phyloP scores from a whole-genome alignment of 2,329 filamentous ascomycete species.

The Cladobotryum mycophilum region DNA sequence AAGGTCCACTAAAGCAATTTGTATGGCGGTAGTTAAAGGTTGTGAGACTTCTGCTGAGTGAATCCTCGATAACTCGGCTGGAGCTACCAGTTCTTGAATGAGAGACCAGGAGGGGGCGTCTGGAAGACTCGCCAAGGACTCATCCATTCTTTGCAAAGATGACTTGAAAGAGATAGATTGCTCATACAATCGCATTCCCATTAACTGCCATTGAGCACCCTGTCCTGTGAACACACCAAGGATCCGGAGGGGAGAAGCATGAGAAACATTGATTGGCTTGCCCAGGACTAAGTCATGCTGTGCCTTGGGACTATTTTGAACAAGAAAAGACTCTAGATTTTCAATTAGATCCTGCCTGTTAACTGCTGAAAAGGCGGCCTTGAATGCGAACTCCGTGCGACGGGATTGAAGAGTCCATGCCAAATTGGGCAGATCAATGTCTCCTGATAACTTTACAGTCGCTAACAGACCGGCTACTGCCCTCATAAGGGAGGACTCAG shows the following conservation, averaged over 20 bases:
- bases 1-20: slow-evolving; percentile 23
- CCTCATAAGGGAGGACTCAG: not conserved
- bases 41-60: slow-evolving; percentile 22
- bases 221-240: slow-evolving; percentile 7
- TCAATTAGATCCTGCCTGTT: not conserved
- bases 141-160: not conserved
- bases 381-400: not conserved
- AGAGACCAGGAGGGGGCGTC: slow-evolving; percentile 3
- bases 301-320: not conserved
- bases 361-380: not conserved
- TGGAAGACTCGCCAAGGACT: not conserved
- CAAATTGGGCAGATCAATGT: not conserved
- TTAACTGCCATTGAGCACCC: slow-evolving; percentile 6
- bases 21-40: slow-evolving; percentile 23
- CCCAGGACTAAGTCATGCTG: not conserved
- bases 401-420: not conserved
- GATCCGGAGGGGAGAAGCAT: not conserved
- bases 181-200: not conserved
- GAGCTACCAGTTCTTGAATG: not conserved
- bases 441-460: not conserved
- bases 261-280: not conserved
- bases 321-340: not conserved
- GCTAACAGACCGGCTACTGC: not conserved
- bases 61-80: not conserved
- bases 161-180: not conserved